Base-by-base conservation (phyloP, 768 basidiomycete genomes). In the Candolleomyces aberdarensis region DNA sequence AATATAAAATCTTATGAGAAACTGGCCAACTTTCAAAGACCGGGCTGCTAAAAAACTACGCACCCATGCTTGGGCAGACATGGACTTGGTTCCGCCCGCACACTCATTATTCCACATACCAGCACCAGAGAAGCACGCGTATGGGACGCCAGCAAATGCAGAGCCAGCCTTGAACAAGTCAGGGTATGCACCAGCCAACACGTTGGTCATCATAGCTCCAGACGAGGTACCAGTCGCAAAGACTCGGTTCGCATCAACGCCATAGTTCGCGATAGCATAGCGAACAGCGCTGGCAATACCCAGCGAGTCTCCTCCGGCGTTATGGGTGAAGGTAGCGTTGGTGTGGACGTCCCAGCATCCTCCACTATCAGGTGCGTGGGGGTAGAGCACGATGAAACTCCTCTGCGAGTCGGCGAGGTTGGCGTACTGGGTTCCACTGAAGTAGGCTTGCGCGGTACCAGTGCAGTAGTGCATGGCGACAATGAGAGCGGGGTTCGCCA, bases 131-230 rank as follows among this genome's bases (percentile, higher is more conserved):
- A 84, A 84, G 72, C 84, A 85, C 7, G 75, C 83, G 61, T 77
- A 83, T 11, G 83, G 76, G 41, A 84, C 83, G 54, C 84, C 83
- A 43, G 83, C 80, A 68, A 78, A 80, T 19, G 75, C 78, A 32
- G 78, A 63, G 26, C 79, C 82, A 14, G 81, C 84, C 44, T 63
- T 60, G 73, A 83, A 82, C 49, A 86, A 67, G 58, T 85, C 80
- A 13, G 83, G 83, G 71, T 85, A 84, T 14, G 80, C 78, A 39
- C 81, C 83, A 51, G 73, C 71, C 46, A 85, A 72, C 26, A 84
- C 83, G 65, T 80, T 82, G 59, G 83, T 84, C 83, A 85, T 85
- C 84, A 85, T 86, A 0, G 77, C 79, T 47, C 83, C 84, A 3
- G 83, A 84, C 4, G 79, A 80, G 3, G 76, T 76, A 15, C 83